Evolutionary conservation across 768 basidiomycete genomes (phyloP).

Genomic region (Hydnomerulius pinastri): DNA sequence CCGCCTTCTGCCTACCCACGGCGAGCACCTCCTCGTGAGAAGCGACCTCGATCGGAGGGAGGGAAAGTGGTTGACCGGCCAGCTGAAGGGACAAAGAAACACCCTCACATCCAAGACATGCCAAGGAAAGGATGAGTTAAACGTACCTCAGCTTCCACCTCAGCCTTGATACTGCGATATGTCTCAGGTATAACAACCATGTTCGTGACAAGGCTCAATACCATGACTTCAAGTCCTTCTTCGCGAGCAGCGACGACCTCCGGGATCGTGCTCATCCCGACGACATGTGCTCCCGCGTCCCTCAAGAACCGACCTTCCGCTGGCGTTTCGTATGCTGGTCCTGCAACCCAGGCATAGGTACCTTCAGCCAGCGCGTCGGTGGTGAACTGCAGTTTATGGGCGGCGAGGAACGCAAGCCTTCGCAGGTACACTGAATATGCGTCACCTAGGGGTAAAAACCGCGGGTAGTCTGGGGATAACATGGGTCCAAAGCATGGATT

Average conservation of each 20-base stretch:
- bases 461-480: slow-evolving; percentile 56
- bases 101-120: slow-evolving; percentile 2
- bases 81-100: slow-evolving; percentile 43
- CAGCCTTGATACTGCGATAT: slow-evolving; percentile 69
- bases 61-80: slow-evolving; percentile 52
- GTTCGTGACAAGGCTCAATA: slow-evolving; percentile 85
- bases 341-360: slow-evolving; percentile 87
- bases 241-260: slow-evolving; percentile 83
- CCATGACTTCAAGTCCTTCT: slow-evolving; percentile 74
- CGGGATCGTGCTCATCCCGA: slow-evolving; percentile 92
- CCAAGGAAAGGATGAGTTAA: not conserved
- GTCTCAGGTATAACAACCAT: slow-evolving; percentile 71
- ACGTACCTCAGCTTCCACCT: slow-evolving; percentile 75
- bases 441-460: slow-evolving; percentile 83
- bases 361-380: slow-evolving; percentile 71
- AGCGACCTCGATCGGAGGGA: slow-evolving; percentile 48
- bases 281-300: slow-evolving; percentile 80
- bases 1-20: slow-evolving; percentile 65
- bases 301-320: slow-evolving; percentile 83
- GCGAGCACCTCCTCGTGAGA: slow-evolving; percentile 80
- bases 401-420: slow-evolving; percentile 71
- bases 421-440: slow-evolving; percentile 77
- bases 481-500: slow-evolving; percentile 81
- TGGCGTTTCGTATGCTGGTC: slow-evolving; percentile 88
- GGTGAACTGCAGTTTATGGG: slow-evolving; percentile 57